phyloP scores from a whole-genome alignment of 192 early-diverging fungal species.

The Geranomyces variabilis region DNA sequence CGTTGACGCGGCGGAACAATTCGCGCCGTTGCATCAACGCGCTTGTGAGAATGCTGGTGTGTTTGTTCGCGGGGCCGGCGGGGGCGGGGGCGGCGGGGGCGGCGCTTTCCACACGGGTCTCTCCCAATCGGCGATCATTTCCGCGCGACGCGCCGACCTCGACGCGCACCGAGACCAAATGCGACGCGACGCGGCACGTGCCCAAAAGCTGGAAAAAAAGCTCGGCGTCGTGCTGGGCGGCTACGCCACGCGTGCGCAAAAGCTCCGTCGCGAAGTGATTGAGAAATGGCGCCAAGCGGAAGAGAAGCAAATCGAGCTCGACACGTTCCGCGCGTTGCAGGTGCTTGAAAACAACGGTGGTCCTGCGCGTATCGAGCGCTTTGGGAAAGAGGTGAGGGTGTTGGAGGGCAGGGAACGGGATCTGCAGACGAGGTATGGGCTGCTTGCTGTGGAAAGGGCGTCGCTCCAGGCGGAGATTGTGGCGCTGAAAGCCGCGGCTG shows the following conservation, averaged over 20 bases:
- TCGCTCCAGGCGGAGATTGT: slow-evolving; percentile 23
- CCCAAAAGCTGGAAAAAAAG: slow-evolving; percentile 86
- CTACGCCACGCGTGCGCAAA: slow-evolving; percentile 71
- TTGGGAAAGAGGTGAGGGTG: slow-evolving; percentile 57
- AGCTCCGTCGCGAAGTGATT: slow-evolving; percentile 60
- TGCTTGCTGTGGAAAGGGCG: slow-evolving; percentile 56
- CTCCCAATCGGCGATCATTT: too few species aligned
- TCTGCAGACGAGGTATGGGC: slow-evolving; percentile 71
- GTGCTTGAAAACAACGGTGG: slow-evolving; percentile 41
- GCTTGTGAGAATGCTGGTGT: neutral
- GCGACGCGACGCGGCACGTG: slow-evolving; percentile 72
- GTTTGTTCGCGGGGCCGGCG: slow-evolving; percentile 14
- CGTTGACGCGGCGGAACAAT: neutral
- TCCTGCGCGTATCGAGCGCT: slow-evolving; percentile 53
- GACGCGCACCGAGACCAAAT: slow-evolving; percentile 69
- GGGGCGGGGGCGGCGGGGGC: neutral
- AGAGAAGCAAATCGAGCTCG: slow-evolving; percentile 25
- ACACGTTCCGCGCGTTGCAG: slow-evolving; percentile 35
- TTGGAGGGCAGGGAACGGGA: slow-evolving; percentile 57
- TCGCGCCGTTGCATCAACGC: neutral
- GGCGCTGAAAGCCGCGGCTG: neutral
- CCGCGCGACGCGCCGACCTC: slow-evolving; percentile 27
- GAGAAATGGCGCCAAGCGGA: slow-evolving; percentile 27
- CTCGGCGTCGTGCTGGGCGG: slow-evolving; percentile 79
- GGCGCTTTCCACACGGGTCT: neutral